A percentile compares a stretch with the other conserved stretches of the same genome.
Conservation (phyloP, 805 yeast species). For the Candida coquimbonensis region DNA sequence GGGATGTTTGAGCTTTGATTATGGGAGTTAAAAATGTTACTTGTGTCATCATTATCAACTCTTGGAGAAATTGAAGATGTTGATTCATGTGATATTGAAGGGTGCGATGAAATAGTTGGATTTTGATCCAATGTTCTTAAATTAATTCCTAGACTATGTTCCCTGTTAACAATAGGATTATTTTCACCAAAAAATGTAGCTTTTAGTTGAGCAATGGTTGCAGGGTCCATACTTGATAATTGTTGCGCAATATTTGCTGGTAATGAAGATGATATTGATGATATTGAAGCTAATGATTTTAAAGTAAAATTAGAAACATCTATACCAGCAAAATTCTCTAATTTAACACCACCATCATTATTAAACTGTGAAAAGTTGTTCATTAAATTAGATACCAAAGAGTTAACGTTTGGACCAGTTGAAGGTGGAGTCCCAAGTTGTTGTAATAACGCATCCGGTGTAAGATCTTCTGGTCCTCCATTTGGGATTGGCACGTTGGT, state of each 20-base stretch:
- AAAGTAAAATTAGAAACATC: conserved; percentile 8
- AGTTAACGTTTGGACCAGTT: too few relatives aligned
- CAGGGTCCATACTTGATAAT: conserved; percentile 9
- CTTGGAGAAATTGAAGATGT: conserved; percentile 19
- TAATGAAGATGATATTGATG: not conserved
- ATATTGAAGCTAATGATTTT: conserved; percentile 1
- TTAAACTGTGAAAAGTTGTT: not conserved
- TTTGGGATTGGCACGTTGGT: not conserved
- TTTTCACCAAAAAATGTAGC: conserved; percentile 11
- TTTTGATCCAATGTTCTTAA: conserved; percentile 21
- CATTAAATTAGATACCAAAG: too few relatives aligned
- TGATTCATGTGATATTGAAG: conserved; percentile 23
- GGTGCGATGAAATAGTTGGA: conserved; percentile 26
- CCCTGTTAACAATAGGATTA: conserved; percentile 6
- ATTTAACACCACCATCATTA: not conserved
- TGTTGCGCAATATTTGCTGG: conserved; percentile 7
- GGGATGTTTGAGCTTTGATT: not conserved
- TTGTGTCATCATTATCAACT: not conserved
- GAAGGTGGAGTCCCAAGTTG: not conserved
- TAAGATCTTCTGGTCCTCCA: not conserved
- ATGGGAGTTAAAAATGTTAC: conserved; percentile 2
- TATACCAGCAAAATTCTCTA: conserved; percentile 3
- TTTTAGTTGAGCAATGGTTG: conserved; percentile 9
- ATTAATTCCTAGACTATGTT: conserved; percentile 15
- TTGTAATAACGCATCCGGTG: conserved; percentile 3